These are phyloP conservation scores for Aspergillus quadricinctus DNA, from an alignment of 2,329 filamentous ascomycete species.

Conservation along the genomic window DNA sequence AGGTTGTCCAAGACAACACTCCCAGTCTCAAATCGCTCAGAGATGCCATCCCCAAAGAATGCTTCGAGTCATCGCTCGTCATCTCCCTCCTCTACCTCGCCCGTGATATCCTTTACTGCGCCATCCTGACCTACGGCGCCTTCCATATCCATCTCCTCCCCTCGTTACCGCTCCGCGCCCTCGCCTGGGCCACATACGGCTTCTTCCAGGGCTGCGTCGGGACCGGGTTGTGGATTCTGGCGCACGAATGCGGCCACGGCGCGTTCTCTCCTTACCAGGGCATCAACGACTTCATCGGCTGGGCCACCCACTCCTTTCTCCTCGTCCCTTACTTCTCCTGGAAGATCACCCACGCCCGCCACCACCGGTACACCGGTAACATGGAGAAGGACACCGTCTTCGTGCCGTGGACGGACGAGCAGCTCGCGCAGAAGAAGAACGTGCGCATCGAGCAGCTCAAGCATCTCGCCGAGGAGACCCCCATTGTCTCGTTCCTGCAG, in stretches of 20 bases:
- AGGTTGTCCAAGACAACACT: not conserved
- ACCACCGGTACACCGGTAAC: slow-evolving; percentile 65
- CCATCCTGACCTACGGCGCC: slow-evolving; percentile 47
- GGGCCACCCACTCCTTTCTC: slow-evolving; percentile 61
- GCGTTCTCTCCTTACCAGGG: slow-evolving; percentile 57
- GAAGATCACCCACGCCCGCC: slow-evolving; percentile 66
- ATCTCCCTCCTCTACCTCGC: slow-evolving; percentile 54
- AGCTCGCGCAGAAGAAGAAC: slow-evolving; percentile 35
- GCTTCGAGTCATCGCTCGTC: slow-evolving; percentile 54
- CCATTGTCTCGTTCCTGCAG: slow-evolving; percentile 51
- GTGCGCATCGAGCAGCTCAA: slow-evolving; percentile 50
- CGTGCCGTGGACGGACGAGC: slow-evolving; percentile 48
- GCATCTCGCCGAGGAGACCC: slow-evolving; percentile 54
- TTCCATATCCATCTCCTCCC: slow-evolving; percentile 52
- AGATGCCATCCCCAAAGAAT: slow-evolving; percentile 56
- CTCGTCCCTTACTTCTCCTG: slow-evolving; percentile 69
- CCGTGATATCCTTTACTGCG: slow-evolving; percentile 52
- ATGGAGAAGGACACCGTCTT: slow-evolving; percentile 65
- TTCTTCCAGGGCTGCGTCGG: slow-evolving; percentile 62
- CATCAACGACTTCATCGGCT: slow-evolving; percentile 61
- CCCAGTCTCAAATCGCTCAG: slow-evolving; percentile 19
- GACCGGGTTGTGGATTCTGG: slow-evolving; percentile 67
- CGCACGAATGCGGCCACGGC: slow-evolving; percentile 67
- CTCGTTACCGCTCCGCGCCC: slow-evolving; percentile 40
- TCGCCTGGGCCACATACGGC: slow-evolving; percentile 57